These are phyloP conservation scores for Leptographium galeiforme DNA, from an alignment of 2,329 filamentous ascomycete genomes.

Conservation along the genomic window DNA sequence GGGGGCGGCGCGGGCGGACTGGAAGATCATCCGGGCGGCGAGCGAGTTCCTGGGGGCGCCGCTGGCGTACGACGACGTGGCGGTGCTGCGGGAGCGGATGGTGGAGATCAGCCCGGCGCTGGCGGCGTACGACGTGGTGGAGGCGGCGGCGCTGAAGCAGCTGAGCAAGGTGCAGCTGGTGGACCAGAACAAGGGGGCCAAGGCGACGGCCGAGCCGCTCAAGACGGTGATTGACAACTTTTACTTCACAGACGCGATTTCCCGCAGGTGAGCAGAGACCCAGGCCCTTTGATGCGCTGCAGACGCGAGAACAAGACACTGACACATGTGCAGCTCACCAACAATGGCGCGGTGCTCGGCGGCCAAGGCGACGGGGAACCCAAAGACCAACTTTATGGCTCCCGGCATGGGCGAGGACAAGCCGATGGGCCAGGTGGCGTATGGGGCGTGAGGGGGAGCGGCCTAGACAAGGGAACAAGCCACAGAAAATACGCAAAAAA, in stretches of 20 bases:
- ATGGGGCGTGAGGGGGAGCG: conserved; percentile 31
- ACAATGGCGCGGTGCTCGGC: conserved; percentile 98
- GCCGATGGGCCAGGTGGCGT: conserved; percentile 47
- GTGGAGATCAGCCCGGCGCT: conserved; percentile 85
- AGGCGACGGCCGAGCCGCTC: conserved; percentile 58
- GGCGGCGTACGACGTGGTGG: conserved; percentile 79
- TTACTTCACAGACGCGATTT: conserved; percentile 96
- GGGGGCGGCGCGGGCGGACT: conserved; percentile 85
- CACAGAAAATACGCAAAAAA: conserved; percentile 7
- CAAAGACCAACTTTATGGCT: conserved; percentile 68
- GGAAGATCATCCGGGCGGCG: conserved; percentile 93
- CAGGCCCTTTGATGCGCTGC: too few species aligned
- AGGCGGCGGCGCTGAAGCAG: conserved; percentile 58
- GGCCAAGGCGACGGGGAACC: conserved; percentile 71
- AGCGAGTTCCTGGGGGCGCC: conserved; percentile 83
- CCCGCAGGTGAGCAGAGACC: conserved; percentile 58
- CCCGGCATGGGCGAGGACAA: conserved; percentile 51
- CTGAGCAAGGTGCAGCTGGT: conserved; percentile 91
- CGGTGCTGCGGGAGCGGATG: conserved; percentile 83
- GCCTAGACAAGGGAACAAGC: conserved; percentile 7
- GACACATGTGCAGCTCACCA: conserved; percentile 52
- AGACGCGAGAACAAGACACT: not conserved
- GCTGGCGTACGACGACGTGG: conserved; percentile 86
- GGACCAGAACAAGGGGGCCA: conserved; percentile 85
- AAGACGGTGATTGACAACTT: conserved; percentile 89